Conservation (phyloP, 306 rosid genomes). For the Sicyos edulis region DNA sequence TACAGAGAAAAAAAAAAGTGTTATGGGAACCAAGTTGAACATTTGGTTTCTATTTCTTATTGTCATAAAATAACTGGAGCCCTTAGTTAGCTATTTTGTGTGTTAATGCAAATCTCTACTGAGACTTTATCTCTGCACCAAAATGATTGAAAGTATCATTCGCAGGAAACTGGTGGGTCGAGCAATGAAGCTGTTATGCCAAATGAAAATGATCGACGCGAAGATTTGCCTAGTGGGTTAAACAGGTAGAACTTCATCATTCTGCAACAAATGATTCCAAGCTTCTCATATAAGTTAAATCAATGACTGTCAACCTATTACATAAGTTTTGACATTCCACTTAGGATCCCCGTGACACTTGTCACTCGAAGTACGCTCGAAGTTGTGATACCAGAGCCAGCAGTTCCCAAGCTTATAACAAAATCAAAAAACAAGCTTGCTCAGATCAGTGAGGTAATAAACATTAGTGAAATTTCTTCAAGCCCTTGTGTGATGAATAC, state of each 20-base stretch:
- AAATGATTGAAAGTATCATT: neutral
- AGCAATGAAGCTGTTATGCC: constrained; percentile 45
- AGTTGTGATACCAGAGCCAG: constrained; percentile 86
- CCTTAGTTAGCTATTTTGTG: neutral
- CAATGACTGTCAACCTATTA: neutral
- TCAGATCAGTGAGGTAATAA: constrained; percentile 88
- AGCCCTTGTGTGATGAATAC: neutral
- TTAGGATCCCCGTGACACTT: constrained; percentile 70
- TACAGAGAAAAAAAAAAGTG: neutral
- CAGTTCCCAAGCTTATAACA: constrained; percentile 80
- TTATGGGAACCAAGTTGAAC: neutral
- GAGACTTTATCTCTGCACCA: neutral
- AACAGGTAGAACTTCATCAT: constrained; percentile 49
- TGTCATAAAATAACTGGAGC: neutral
- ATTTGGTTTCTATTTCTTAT: neutral
- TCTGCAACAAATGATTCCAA: constrained; percentile 8
- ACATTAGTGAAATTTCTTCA: constrained; percentile 8
- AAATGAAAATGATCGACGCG: constrained; percentile 64
- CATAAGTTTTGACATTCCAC: constrained; percentile 15
- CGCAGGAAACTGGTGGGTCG: constrained; percentile 64
- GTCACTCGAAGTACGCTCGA: constrained; percentile 93
- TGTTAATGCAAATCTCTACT: neutral
- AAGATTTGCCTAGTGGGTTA: constrained; percentile 56
- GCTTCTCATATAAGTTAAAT: constrained; percentile 1
- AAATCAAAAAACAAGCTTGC: constrained; percentile 91